Conservation (phyloP, 179 eudicot species). For the Beta corolliflora region DNA sequence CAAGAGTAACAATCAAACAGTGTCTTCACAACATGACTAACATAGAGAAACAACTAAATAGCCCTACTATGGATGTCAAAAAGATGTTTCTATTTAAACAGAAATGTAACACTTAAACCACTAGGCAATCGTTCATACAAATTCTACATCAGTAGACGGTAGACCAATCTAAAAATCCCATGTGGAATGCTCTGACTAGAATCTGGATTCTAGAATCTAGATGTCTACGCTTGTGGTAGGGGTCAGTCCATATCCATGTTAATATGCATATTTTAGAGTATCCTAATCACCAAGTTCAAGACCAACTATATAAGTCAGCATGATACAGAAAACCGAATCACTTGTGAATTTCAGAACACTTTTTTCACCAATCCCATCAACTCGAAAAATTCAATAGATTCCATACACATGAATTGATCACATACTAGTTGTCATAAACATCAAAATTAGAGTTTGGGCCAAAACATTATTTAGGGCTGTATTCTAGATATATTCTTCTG, state of each 20-base stretch:
- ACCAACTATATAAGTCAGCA: neutral
- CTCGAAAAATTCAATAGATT: neutral
- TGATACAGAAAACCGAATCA: neutral
- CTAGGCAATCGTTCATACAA: neutral
- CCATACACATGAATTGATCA: neutral
- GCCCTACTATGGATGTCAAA: neutral
- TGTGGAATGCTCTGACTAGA: neutral
- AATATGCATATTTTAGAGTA: neutral
- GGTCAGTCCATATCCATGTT: neutral
- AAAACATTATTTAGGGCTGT: neutral
- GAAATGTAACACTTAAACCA: neutral
- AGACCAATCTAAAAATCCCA: neutral
- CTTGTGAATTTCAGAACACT: neutral
- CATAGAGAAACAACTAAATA: neutral
- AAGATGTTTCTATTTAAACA: neutral
- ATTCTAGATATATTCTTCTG: neutral
- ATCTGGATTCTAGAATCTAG: too few relatives aligned
- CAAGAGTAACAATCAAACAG: neutral
- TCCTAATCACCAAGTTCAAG: neutral
- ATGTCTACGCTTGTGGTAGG: neutral
- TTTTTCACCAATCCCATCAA: neutral
- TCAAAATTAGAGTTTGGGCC: neutral
- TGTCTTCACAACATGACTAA: neutral
- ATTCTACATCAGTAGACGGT: neutral
- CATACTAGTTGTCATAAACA: neutral